phyloP scores from a whole-genome alignment of 352 stramenopile genomes.

The Phytopythium delawarense region DNA sequence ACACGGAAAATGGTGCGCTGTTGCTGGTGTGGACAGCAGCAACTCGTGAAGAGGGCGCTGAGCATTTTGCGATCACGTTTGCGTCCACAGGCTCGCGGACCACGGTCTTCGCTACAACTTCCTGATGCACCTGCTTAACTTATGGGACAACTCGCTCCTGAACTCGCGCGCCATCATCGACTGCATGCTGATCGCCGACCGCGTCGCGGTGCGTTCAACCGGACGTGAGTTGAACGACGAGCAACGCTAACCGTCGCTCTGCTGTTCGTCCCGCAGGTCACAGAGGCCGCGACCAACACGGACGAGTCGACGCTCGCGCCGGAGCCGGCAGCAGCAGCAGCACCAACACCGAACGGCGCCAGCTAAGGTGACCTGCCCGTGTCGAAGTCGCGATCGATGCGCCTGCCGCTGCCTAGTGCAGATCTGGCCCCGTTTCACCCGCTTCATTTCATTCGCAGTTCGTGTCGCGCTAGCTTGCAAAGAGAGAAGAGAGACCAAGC shows the following conservation, averaged over 20 bases:
- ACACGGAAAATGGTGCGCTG: constrained; percentile 69
- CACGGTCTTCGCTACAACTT: constrained; percentile 83
- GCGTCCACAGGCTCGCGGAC: constrained; percentile 48
- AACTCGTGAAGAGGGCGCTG: neutral
- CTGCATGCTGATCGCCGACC: constrained; percentile 85
- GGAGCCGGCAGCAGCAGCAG: neutral
- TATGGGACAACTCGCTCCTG: constrained; percentile 88
- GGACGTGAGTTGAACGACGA: neutral
- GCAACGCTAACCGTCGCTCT: neutral
- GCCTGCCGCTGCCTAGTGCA: neutral
- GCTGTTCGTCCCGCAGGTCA: neutral
- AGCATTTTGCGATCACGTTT: neutral
- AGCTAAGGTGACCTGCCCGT: constrained; percentile 5
- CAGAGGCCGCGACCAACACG: neutral
- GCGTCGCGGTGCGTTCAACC: constrained; percentile 31
- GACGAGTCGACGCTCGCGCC: neutral
- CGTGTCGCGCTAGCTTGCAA: neutral
- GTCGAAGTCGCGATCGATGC: neutral
- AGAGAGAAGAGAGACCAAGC: neutral
- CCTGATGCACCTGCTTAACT: constrained; percentile 86
- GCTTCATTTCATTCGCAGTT: neutral
- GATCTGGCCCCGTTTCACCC: neutral
- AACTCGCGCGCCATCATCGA: constrained; percentile 84
- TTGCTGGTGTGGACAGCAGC: neutral
- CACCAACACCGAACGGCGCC: constrained; percentile 7